A percentile compares a stretch with the other conserved stretches of the same genome.
Evolutionary conservation across 257 asterid genomes (phyloP).

Genomic region (Capsicum baccatum): DNA sequence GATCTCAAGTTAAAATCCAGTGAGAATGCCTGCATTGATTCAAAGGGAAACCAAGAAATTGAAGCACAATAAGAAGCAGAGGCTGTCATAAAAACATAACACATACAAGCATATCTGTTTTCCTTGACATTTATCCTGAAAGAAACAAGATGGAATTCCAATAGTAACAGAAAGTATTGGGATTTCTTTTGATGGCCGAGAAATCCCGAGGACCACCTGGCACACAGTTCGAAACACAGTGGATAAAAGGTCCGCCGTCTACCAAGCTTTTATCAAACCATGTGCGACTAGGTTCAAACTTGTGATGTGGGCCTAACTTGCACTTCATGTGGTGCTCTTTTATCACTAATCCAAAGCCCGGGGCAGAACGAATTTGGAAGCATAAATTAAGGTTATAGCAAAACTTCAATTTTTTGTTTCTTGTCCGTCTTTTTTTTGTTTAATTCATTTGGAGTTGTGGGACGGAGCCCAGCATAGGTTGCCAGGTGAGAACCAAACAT

Average conservation of each 20-base stretch:
- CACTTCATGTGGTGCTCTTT: neutral
- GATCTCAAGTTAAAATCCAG: slow-evolving; percentile 96
- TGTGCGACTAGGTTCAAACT: neutral
- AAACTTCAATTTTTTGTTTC: neutral
- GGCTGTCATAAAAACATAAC: neutral
- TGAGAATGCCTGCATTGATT: slow-evolving; percentile 84
- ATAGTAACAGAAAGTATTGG: slow-evolving; percentile 11
- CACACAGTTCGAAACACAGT: neutral
- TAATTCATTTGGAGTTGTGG: neutral
- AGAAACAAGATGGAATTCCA: slow-evolving; percentile 19
- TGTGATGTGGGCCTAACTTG: neutral
- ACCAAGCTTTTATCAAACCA: neutral
- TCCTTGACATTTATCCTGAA: neutral
- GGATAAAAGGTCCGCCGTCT: neutral
- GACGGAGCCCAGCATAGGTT: neutral
- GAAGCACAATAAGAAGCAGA: slow-evolving; percentile 22
- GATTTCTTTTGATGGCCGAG: neutral
- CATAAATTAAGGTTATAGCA: neutral
- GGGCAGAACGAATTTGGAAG: neutral
- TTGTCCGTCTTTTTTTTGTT: neutral
- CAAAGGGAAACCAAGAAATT: neutral
- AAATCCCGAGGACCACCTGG: neutral
- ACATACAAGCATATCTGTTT: slow-evolving; percentile 19
- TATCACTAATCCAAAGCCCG: neutral
- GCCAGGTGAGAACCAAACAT: neutral